Percentiles rank a stretch among this genome's conserved stretches.
These are phyloP conservation scores for Claviceps quebecensis DNA, from an alignment of 2,329 filamentous ascomycete species.

Conservation along the genomic window DNA sequence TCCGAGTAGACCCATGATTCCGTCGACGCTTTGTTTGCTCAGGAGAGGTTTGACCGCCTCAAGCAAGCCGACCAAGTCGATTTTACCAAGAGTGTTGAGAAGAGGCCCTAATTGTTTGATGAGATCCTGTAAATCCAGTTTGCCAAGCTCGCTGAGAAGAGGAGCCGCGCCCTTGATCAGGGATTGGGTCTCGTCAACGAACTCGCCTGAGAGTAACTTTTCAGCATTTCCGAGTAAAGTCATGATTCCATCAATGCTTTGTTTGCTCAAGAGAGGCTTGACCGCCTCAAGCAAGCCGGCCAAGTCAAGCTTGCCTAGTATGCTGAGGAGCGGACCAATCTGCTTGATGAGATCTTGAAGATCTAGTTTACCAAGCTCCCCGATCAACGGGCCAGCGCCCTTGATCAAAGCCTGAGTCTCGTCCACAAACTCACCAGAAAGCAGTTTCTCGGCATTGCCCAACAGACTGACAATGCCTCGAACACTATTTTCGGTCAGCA, in stretches of 20 bases:
- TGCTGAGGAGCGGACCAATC: slow-evolving; percentile 17
- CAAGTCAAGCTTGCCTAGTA: slow-evolving; percentile 19
- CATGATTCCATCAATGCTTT: slow-evolving; percentile 18
- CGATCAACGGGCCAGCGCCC: slow-evolving; percentile 18
- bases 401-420: slow-evolving; percentile 18
- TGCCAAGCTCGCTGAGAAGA: slow-evolving; percentile 10
- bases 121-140: slow-evolving; percentile 14
- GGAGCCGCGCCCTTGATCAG: slow-evolving; percentile 16
- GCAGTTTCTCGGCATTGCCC: slow-evolving; percentile 17
- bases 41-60: slow-evolving; percentile 14
- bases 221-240: slow-evolving; percentile 18
- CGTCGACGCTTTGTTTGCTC: slow-evolving; percentile 14
- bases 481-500: slow-evolving; percentile 14
- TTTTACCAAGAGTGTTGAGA: slow-evolving; percentile 16
- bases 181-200: slow-evolving; percentile 15
- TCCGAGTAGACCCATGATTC: slow-evolving; percentile 17
- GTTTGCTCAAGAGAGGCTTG: slow-evolving; percentile 14
- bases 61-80: slow-evolving; percentile 19
- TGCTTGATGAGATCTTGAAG: slow-evolving; percentile 14
- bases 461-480: slow-evolving; percentile 20
- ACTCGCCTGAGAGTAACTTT: slow-evolving; percentile 14
- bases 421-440: slow-evolving; percentile 19
- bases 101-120: slow-evolving; percentile 17
- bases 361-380: slow-evolving; percentile 10
- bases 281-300: slow-evolving; percentile 15